phyloP scores from a whole-genome alignment of 2,329 filamentous ascomycete genomes.

The Helicocarpus griseus region DNA sequence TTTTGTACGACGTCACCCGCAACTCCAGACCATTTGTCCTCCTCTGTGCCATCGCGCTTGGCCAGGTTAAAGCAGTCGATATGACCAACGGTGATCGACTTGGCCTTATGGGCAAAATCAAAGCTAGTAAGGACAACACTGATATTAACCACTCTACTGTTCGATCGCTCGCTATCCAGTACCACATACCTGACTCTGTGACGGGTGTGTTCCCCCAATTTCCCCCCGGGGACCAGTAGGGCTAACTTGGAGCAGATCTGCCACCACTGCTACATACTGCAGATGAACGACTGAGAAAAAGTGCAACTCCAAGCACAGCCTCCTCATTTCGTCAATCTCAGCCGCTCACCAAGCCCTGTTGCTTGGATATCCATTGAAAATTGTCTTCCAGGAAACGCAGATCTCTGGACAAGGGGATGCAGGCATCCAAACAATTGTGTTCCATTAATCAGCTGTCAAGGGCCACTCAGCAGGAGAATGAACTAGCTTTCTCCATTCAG shows the following conservation, averaged over 20 bases:
- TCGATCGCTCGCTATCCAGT: background rate
- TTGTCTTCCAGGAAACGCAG: background rate
- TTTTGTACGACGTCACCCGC: background rate
- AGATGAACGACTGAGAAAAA: no score
- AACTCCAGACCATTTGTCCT: background rate
- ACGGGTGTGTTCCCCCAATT: background rate
- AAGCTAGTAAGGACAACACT: background rate
- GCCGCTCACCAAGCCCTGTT: background rate
- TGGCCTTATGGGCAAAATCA: background rate
- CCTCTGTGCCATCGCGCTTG: background rate
- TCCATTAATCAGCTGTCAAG: background rate
- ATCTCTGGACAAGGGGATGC: background rate
- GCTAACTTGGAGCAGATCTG: no score
- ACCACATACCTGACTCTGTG: background rate
- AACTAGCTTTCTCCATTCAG: background rate
- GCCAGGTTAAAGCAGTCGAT: background rate
- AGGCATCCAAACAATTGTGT: background rate
- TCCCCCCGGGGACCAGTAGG: no score
- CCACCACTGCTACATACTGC: no score
- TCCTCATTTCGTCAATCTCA: constrained; percentile 8
- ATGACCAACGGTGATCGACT: background rate
- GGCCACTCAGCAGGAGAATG: background rate
- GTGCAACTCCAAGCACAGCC: constrained; percentile 1
- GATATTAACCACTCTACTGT: background rate
- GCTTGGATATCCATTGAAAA: background rate